Evolutionary conservation across 2,329 filamentous ascomycete genomes (phyloP), one percentile per base, ranked within the genome.

Genomic region (Aspergillus sp.): DNA sequence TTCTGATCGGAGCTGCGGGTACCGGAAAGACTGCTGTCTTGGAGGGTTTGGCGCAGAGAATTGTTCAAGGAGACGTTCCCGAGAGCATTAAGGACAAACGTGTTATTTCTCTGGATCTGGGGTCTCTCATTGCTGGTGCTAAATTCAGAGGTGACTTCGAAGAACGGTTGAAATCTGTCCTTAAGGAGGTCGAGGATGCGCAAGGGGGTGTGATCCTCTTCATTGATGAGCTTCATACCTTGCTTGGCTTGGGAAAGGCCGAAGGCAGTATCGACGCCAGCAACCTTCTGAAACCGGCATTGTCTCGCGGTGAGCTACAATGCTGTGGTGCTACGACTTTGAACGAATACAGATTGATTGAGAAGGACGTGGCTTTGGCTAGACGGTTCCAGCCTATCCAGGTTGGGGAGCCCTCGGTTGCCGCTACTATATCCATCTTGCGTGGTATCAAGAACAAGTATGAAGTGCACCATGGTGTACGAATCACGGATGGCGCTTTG

Each of bases 391-490:
- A 99, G 71, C 93, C 95, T 0, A 96, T 99, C 59, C 78, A 92
- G 38, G 92, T 99, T n/a, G 90, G 88, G 62, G 95, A 99, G 70
- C 95, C 95, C 0, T 89, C 87, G 0, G 93, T 98, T 0, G 87
- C 91, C 67, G 93, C 97, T 67, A 97, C 95, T 0, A 93, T 99
- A 63, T 96, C 92, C 54, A 98, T 99, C 59, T 81, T 99, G 0
- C 88, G 95, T 71, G 95, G 94, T 52, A 97, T 99, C 80, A 98
- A 98, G 73, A 93, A 98, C 71, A 91, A 92, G 66, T 99, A 99
- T 71, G 95, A 98, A 75, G 91, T 98, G 0, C 95, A 98, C 67
- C 95, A 99, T 71, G 94, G 95, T 77, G 94, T 98, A 0, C 85
- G 93, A 57, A 98, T 99, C 66, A 96, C 92, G 0, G 95, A 98